These are phyloP conservation scores for Termitomyces sp. DNA, from an alignment of 768 basidiomycete genomes.

Conservation along the genomic window DNA sequence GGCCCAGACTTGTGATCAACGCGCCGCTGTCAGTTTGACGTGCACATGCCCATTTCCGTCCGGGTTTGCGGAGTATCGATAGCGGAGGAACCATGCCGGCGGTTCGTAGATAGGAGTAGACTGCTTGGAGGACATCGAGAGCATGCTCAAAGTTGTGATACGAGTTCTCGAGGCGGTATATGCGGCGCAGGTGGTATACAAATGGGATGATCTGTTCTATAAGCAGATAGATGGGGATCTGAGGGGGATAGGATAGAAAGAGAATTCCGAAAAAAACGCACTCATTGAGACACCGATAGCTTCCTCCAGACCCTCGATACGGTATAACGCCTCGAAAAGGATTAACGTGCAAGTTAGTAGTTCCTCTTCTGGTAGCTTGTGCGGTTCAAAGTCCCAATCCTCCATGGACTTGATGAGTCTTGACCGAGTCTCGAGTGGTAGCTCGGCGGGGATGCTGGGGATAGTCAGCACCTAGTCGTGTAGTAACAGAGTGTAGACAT, in stretches of 20 bases:
- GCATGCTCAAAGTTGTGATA: slow-evolving; percentile 99
- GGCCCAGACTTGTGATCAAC: slow-evolving; percentile 43
- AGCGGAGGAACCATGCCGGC: slow-evolving; percentile 82
- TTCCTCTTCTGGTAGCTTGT: slow-evolving; percentile 78
- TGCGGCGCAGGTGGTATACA: slow-evolving; percentile 82
- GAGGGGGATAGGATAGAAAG: slow-evolving; percentile 13
- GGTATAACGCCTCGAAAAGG: slow-evolving; percentile 82
- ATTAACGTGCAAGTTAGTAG: slow-evolving; percentile 76
- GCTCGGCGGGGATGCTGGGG: slow-evolving; percentile 42
- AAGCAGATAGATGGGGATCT: slow-evolving; percentile 5
- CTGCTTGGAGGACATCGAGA: slow-evolving; percentile 92
- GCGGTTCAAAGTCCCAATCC: slow-evolving; percentile 90
- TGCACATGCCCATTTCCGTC: slow-evolving; percentile 37
- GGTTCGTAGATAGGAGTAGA: slow-evolving; percentile 77
- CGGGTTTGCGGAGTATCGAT: slow-evolving; percentile 53
- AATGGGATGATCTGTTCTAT: slow-evolving; percentile 74
- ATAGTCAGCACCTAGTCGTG: background rate
- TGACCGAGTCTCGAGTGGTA: slow-evolving; percentile 45
- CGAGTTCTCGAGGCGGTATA: slow-evolving; percentile 87
- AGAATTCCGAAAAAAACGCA: slow-evolving; percentile 31
- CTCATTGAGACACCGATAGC: slow-evolving; percentile 55
- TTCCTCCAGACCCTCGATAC: slow-evolving; percentile 69
- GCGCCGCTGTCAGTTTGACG: slow-evolving; percentile 33
- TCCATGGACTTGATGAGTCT: slow-evolving; percentile 67
- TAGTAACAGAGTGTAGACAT: slow-evolving; percentile 19